phyloP scores from a whole-genome alignment of 306 rosid genomes.

The Quercus agrifolia region DNA sequence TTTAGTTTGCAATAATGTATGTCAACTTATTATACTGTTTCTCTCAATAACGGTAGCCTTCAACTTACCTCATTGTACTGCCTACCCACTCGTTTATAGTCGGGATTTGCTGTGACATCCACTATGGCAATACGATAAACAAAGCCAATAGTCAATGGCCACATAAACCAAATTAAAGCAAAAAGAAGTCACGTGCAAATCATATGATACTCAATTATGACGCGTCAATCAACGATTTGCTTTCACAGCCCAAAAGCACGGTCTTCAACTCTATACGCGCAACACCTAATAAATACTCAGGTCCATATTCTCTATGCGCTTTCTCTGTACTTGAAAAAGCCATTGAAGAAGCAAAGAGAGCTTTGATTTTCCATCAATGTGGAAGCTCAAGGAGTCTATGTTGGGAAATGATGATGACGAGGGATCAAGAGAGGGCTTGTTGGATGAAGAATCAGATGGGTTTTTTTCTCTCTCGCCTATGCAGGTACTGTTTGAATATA shows the following conservation, averaged over 20 bases:
- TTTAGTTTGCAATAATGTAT: accelerated
- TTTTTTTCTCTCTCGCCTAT: conserved; percentile 58
- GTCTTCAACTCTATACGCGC: neutral
- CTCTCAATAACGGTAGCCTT: too few species aligned
- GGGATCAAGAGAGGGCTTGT: conserved; percentile 37
- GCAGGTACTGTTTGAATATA: conserved; percentile 49
- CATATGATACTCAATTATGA: neutral
- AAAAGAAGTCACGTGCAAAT: neutral
- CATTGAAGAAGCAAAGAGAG: conserved; percentile 8
- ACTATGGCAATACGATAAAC: neutral
- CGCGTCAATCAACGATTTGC: neutral
- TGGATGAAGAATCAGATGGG: conserved; percentile 63
- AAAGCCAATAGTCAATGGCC: neutral
- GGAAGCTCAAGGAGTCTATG: conserved; percentile 45
- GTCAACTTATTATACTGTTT: too few species aligned
- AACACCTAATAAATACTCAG: neutral
- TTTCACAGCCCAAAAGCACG: neutral
- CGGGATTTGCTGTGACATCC: neutral
- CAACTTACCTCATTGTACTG: too few species aligned
- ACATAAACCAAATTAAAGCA: neutral
- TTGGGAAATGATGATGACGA: conserved; percentile 44
- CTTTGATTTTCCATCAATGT: conserved; percentile 44
- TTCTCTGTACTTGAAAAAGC: neutral
- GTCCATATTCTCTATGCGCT: neutral
- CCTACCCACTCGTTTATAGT: too few species aligned